Evolutionary conservation across 1,284 basidiomycete species (phyloP).

Genomic region (Trichosporon coremiiforme): DNA sequence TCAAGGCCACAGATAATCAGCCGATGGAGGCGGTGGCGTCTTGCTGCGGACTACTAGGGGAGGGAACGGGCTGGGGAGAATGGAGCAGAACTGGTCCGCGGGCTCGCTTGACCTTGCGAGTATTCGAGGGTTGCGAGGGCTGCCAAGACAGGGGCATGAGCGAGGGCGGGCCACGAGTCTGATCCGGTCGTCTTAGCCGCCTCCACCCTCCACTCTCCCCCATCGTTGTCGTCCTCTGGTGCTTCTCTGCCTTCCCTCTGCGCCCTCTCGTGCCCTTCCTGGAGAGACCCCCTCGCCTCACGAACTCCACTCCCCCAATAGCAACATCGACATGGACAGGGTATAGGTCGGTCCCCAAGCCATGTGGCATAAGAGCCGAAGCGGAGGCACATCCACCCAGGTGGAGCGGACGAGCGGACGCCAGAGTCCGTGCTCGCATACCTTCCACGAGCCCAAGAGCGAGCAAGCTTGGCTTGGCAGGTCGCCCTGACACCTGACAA

Average conservation of each 20-base stretch:
- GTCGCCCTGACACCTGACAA: no score
- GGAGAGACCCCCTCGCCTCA: not conserved
- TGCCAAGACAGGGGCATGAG: not conserved
- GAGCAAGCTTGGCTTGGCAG: not conserved
- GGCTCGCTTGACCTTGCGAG: not conserved
- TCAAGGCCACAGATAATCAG: not conserved
- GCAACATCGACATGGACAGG: not conserved
- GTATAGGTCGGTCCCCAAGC: no score
- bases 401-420: not conserved
- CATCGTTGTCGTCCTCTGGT: not conserved
- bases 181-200: not conserved
- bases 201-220: not conserved
- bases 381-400: no score
- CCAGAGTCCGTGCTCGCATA: not conserved
- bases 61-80: not conserved
- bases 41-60: no score
- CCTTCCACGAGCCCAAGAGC: not conserved
- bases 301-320: not conserved
- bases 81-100: conserved; percentile 1
- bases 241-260: not conserved
- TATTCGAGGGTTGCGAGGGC: no score
- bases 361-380: not conserved
- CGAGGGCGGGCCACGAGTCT: not conserved
- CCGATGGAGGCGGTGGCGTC: no score
- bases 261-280: no score